These are phyloP conservation scores for Coriolopsis trogii DNA, from an alignment of 1,284 basidiomycete species.

Conservation along the genomic window DNA sequence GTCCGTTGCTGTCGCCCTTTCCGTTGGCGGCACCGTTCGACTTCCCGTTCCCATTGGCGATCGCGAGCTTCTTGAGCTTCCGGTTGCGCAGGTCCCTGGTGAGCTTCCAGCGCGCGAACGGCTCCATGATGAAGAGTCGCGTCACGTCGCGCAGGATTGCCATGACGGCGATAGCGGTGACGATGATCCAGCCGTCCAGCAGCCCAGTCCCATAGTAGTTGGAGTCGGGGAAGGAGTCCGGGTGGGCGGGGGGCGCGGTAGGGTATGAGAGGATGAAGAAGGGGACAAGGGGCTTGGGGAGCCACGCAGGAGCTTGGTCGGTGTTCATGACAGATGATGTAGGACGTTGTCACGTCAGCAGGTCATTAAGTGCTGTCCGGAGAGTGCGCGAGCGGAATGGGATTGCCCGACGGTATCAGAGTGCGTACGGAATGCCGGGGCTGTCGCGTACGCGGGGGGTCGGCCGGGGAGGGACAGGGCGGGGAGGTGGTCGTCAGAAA, in stretches of 20 bases:
- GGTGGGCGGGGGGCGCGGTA: conserved; percentile 49
- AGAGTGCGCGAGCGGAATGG: not conserved
- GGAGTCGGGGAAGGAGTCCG: conserved; percentile 72
- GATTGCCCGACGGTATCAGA: conserved; percentile 1
- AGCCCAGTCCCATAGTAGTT: conserved; percentile 71
- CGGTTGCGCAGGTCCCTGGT: conserved; percentile 46
- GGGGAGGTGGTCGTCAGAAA: not conserved
- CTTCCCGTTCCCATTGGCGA: conserved; percentile 28
- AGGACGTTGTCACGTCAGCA: conserved; percentile 27
- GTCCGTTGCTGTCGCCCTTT: conserved; percentile 28
- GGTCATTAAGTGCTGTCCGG: conserved; percentile 26
- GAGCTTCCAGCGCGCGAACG: conserved; percentile 77
- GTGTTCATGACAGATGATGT: conserved; percentile 32
- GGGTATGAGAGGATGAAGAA: conserved; percentile 82
- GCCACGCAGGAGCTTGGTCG: conserved; percentile 42
- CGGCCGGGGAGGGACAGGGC: not conserved
- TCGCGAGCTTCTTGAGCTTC: conserved; percentile 31
- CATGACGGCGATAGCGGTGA: conserved; percentile 78
- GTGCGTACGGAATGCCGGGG: not conserved
- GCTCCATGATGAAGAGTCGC: conserved; percentile 74
- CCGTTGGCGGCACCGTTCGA: conserved; percentile 36
- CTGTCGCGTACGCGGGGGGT: not conserved
- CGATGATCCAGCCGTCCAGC: conserved; percentile 72
- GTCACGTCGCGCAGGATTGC: conserved; percentile 77
- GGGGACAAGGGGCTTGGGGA: conserved; percentile 58